Conservation (phyloP, 1,284 basidiomycete genomes). For the Fomitiporia mediterranea region DNA sequence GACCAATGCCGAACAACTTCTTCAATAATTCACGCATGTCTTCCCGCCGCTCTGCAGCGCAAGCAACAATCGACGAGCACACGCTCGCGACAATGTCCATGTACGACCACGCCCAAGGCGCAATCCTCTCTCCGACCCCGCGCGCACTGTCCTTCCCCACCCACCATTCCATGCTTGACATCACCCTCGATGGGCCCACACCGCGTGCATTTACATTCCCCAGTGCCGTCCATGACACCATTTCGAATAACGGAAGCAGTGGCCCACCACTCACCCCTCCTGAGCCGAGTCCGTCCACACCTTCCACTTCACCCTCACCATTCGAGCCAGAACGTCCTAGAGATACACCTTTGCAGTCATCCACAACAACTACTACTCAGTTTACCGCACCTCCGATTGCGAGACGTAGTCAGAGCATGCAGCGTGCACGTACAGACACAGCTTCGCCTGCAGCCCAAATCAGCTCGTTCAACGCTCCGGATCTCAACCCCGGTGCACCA, state of each 20-base stretch:
- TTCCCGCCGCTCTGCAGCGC: conserved; percentile 5
- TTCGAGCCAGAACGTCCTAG: conserved; percentile 58
- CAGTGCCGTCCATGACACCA: conserved; percentile 56
- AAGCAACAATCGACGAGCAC: conserved; percentile 1
- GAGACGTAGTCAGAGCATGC: background rate
- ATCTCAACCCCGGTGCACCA: conserved; percentile 4
- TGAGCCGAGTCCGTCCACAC: conserved; percentile 56
- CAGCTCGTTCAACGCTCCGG: conserved; percentile 12
- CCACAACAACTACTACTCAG: background rate
- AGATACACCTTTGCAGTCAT: conserved; percentile 18
- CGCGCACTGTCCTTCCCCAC: conserved; percentile 14
- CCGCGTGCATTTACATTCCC: conserved; percentile 73
- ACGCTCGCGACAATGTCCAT: conserved; percentile 1
- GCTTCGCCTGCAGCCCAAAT: conserved; percentile 12
- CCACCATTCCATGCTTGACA: conserved; percentile 17
- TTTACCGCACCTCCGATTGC: background rate
- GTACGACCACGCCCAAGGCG: conserved; percentile 1
- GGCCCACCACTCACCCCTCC: conserved; percentile 6
- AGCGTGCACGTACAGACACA: background rate
- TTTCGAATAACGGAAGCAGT: background rate
- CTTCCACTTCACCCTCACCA: conserved; percentile 58
- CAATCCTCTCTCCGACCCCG: conserved; percentile 8
- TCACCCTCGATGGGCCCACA: conserved; percentile 68
- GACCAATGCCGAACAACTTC: background rate
- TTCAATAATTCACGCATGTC: no score